Percentiles rank a stretch among this genome's conserved stretches.
These are phyloP conservation scores for Penicillium psychrosexuale DNA, from an alignment of 2,329 filamentous ascomycete species.

Conservation along the genomic window DNA sequence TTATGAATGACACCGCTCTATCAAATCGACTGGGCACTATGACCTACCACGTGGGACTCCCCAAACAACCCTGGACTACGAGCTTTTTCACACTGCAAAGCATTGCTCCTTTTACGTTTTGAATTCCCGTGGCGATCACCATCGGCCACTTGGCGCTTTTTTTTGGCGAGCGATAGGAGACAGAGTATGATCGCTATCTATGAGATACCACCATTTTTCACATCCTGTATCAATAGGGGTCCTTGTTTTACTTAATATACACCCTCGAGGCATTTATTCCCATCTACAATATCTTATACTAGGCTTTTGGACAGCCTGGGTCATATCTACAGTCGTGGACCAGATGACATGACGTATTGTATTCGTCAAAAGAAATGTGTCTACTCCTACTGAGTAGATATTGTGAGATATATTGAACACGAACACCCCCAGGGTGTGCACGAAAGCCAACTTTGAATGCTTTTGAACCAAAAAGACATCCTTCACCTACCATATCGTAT, in stretches of 20 bases:
- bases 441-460: not conserved
- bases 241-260: slow-evolving; percentile 18
- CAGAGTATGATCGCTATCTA: slow-evolving; percentile 17
- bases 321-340: not conserved
- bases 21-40: too few species aligned
- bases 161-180: slow-evolving; percentile 20
- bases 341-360: not conserved
- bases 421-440: not conserved
- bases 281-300: too few species aligned
- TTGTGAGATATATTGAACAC: not conserved
- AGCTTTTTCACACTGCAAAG: too few species aligned
- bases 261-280: slow-evolving; percentile 4
- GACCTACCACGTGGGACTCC: not conserved
- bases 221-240: slow-evolving; percentile 24
- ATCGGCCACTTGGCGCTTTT: slow-evolving; percentile 10
- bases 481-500: slow-evolving; percentile 13
- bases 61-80: not conserved
- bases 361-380: not conserved
- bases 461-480: not conserved
- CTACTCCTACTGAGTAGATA: not conserved
- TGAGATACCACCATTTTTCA: slow-evolving; percentile 27
- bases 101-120: slow-evolving; percentile 4
- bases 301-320: not conserved
- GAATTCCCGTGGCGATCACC: slow-evolving; percentile 8
- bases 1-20: not conserved